Conservation (phyloP, 371 early-diverging fungal species). For the Circinella minor region DNA sequence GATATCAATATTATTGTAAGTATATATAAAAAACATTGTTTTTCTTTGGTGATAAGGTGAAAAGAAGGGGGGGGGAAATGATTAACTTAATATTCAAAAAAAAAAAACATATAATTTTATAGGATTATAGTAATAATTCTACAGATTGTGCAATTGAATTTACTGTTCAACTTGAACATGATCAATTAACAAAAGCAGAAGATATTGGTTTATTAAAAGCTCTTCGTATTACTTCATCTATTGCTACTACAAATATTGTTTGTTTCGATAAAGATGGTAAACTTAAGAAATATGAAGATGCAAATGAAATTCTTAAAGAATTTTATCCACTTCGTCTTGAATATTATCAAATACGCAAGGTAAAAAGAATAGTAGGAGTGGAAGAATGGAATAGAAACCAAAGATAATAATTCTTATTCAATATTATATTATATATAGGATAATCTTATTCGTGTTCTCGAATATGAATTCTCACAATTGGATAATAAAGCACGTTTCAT, state of each 20-base stretch:
- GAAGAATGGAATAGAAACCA: neutral
- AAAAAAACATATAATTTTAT: neutral
- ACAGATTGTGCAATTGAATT: conserved; percentile 87
- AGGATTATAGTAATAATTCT: conserved; percentile 84
- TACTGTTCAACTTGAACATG: conserved; percentile 74
- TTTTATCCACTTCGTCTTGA: conserved; percentile 91
- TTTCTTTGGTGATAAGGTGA: too few species aligned
- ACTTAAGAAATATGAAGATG: conserved; percentile 83
- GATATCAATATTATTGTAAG: conserved; percentile 29
- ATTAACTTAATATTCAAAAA: too few species aligned
- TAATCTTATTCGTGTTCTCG: conserved; percentile 63
- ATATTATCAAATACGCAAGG: conserved; percentile 94
- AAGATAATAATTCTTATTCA: neutral
- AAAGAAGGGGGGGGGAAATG: too few species aligned
- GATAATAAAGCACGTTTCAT: conserved; percentile 97
- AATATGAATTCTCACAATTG: conserved; percentile 76
- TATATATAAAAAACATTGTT: too few species aligned
- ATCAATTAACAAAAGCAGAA: conserved; percentile 74
- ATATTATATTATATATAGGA: neutral
- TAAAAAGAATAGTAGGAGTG: conserved; percentile 18
- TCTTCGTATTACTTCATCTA: conserved; percentile 79
- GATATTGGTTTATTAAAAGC: conserved; percentile 81
- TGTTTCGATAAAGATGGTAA: conserved; percentile 95
- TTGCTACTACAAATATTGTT: conserved; percentile 94
- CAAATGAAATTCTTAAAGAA: conserved; percentile 91